A percentile compares a stretch with the other conserved stretches of the same genome.
Conservation (phyloP, 2,329 filamentous ascomycete genomes). For the Botrytis galanthina region DNA sequence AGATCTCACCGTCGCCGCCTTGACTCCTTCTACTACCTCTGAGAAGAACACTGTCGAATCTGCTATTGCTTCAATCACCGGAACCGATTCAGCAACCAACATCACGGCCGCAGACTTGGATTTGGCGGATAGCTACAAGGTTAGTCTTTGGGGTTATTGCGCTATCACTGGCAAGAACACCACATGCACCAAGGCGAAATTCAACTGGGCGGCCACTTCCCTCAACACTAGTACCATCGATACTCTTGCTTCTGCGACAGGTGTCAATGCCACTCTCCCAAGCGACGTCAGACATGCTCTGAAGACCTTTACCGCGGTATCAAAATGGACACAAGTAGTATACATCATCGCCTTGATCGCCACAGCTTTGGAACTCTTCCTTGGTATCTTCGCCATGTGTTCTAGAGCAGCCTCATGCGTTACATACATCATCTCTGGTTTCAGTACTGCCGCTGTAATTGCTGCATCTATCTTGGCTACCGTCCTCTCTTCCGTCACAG, state of each 20-base stretch:
- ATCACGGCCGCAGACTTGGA: constrained; percentile 58
- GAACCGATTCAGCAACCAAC: constrained; percentile 40
- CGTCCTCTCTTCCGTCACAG: constrained; percentile 67
- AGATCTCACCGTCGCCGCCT: constrained; percentile 30
- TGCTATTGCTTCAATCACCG: background rate
- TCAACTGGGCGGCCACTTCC: constrained; percentile 74
- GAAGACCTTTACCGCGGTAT: constrained; percentile 68
- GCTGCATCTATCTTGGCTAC: constrained; percentile 72
- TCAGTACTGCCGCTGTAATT: constrained; percentile 56
- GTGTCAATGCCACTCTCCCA: constrained; percentile 63
- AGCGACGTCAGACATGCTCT: constrained; percentile 64
- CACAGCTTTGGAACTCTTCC: constrained; percentile 68
- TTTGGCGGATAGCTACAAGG: constrained; percentile 70
- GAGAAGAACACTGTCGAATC: constrained; percentile 53
- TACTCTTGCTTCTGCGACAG: constrained; percentile 45
- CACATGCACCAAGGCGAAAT: constrained; percentile 68
- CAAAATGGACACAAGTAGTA: constrained; percentile 79
- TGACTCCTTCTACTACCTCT: constrained; percentile 34
- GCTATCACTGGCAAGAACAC: constrained; percentile 48
- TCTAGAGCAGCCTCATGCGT: constrained; percentile 77
- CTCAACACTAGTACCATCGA: constrained; percentile 66
- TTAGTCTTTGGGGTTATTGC: constrained; percentile 89
- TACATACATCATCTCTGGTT: constrained; percentile 71
- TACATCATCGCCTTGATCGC: constrained; percentile 72
- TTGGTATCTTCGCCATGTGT: constrained; percentile 82